Conservation (phyloP, 2,329 filamentous ascomycete genomes). For the Sclerotinia subarctica region DNA sequence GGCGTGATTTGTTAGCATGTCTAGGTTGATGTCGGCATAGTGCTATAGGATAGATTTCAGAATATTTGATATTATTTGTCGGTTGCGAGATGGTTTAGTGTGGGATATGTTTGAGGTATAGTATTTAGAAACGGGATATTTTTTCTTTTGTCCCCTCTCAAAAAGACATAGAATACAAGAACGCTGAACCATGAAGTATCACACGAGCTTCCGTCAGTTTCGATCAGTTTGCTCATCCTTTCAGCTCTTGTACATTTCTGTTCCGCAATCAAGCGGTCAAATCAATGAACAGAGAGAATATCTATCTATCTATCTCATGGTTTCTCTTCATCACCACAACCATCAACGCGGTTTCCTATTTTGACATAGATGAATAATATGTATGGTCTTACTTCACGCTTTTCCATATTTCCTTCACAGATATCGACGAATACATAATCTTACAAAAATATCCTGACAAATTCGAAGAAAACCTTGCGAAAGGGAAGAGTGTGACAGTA, state of each 20-base stretch:
- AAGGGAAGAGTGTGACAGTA: background rate
- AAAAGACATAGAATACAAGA: background rate
- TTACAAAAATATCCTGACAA: background rate
- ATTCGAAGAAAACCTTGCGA: background rate
- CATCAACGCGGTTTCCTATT: background rate
- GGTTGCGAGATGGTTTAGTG: background rate
- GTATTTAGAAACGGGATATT: background rate
- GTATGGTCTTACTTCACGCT: background rate
- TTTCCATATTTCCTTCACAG: background rate
- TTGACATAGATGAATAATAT: background rate
- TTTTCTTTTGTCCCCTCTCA: no score
- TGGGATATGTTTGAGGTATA: background rate
- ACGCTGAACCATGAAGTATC: background rate
- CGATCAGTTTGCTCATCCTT: background rate
- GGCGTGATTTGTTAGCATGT: background rate
- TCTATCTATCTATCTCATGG: background rate
- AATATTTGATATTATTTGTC: background rate
- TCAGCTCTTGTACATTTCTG: conserved; percentile 5
- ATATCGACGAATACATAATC: background rate
- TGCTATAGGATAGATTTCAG: conserved; percentile 11
- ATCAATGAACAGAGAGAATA: background rate
- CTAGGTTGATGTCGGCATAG: background rate
- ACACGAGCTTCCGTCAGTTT: background rate
- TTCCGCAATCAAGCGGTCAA: background rate
- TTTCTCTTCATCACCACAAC: background rate